Evolutionary conservation across 139 green algal genomes (phyloP).

Genomic region (Mesostigma viride): DNA sequence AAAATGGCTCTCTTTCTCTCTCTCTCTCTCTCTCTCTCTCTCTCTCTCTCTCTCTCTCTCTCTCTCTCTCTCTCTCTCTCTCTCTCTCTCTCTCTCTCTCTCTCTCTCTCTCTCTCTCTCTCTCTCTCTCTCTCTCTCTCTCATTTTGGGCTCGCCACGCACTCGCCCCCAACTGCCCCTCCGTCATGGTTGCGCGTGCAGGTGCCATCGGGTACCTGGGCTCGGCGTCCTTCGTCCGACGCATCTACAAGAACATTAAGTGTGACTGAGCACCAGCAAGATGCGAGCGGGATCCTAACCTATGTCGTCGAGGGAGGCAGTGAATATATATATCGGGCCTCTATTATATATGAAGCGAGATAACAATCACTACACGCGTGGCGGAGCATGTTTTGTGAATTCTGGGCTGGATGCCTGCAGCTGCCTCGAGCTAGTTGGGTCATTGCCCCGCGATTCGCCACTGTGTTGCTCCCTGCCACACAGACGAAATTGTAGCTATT

Average conservation of each 20-base stretch:
- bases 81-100: constrained; percentile 5
- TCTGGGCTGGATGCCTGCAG: no score
- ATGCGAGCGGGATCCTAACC: no score
- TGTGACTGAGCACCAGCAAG: no score
- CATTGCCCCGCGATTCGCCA: no score
- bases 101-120: constrained; percentile 5
- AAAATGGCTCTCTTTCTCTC: constrained; percentile 2
- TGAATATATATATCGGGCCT: no score
- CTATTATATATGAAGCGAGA: no score
- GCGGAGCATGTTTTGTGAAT: no score
- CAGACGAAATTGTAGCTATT: no score
- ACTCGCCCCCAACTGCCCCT: neutral
- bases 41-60: constrained; percentile 5
- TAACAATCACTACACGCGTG: no score
- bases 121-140: neutral
- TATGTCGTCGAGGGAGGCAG: no score
- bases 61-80: constrained; percentile 5
- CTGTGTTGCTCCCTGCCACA: no score
- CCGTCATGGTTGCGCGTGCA: neutral
- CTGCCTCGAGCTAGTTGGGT: no score
- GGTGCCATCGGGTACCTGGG: constrained; percentile 72
- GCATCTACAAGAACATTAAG: constrained; percentile 89
- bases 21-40: constrained; percentile 5
- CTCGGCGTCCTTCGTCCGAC: constrained; percentile 64
- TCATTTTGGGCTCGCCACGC: neutral